Evolutionary conservation across 2,329 filamentous ascomycete species (phyloP).

Genomic region (Botryotinia convoluta): DNA sequence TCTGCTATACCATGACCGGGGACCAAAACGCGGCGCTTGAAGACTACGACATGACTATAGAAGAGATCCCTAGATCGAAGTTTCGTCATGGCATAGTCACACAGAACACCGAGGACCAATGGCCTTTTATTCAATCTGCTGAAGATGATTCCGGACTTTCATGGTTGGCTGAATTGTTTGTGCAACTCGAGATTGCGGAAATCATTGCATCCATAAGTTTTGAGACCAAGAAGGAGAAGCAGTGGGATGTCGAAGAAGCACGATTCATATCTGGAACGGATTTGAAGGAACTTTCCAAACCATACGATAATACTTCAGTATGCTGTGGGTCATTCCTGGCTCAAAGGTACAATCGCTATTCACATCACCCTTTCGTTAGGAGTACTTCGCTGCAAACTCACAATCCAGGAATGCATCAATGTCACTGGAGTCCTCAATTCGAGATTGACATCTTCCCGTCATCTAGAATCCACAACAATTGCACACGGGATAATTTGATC

Average conservation of each 20-base stretch:
- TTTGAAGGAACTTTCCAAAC: background rate
- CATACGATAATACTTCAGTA: background rate
- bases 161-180: background rate
- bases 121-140: background rate
- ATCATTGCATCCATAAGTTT: background rate
- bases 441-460: background rate
- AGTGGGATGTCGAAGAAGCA: background rate
- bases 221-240: background rate
- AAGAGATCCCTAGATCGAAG: background rate
- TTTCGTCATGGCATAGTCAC: no score
- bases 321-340: background rate
- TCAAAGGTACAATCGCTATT: background rate
- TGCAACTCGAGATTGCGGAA: background rate
- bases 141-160: background rate
- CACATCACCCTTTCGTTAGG: accelerated
- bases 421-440: background rate
- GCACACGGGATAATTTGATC: background rate
- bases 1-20: background rate
- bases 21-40: background rate
- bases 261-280: background rate
- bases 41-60: no score
- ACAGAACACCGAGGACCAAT: background rate
- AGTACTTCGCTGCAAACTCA: background rate
- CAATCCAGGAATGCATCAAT: background rate
- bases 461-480: accelerated